phyloP scores from a whole-genome alignment of 306 rosid species.

The Casuarina glauca region DNA sequence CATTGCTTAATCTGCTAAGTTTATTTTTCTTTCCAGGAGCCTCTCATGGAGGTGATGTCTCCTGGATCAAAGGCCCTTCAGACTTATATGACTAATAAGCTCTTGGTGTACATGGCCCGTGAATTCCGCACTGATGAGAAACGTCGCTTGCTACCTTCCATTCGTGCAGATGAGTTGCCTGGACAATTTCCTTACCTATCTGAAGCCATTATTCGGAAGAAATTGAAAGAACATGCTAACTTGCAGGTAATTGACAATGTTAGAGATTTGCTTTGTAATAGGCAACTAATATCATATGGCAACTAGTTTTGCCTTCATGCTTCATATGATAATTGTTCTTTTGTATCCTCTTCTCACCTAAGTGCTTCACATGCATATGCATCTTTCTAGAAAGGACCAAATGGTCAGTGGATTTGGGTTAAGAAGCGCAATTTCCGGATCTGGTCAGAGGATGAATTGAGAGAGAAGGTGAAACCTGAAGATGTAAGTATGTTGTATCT shows the following conservation, averaged over 20 bases:
- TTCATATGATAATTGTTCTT: neutral
- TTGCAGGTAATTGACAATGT: constrained; percentile 56
- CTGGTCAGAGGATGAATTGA: constrained; percentile 76
- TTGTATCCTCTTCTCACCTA: constrained; percentile 27
- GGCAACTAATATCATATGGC: neutral
- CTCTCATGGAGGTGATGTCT: constrained; percentile 92
- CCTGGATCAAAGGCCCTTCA: constrained; percentile 96
- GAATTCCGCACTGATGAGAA: constrained; percentile 91
- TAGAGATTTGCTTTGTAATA: constrained; percentile 5
- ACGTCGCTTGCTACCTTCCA: constrained; percentile 50
- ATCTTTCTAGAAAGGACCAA: constrained; percentile 64
- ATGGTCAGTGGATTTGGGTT: constrained; percentile 74
- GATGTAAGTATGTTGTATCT: constrained; percentile 62
- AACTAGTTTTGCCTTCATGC: neutral
- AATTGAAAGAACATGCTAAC: constrained; percentile 76
- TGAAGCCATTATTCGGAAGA: constrained; percentile 77
- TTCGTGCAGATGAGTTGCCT: constrained; percentile 68
- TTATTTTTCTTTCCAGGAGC: constrained; percentile 65
- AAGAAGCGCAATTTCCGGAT: constrained; percentile 84
- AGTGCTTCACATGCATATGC: constrained; percentile 36
- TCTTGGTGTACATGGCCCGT: constrained; percentile 75
- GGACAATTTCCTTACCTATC: constrained; percentile 81
- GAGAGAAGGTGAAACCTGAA: constrained; percentile 90
- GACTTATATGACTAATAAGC: constrained; percentile 82
- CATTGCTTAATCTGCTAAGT: constrained; percentile 4